Evolutionary conservation across 2,329 filamentous ascomycete species (phyloP).

Genomic region (Fusarium sterilihyphosum): DNA sequence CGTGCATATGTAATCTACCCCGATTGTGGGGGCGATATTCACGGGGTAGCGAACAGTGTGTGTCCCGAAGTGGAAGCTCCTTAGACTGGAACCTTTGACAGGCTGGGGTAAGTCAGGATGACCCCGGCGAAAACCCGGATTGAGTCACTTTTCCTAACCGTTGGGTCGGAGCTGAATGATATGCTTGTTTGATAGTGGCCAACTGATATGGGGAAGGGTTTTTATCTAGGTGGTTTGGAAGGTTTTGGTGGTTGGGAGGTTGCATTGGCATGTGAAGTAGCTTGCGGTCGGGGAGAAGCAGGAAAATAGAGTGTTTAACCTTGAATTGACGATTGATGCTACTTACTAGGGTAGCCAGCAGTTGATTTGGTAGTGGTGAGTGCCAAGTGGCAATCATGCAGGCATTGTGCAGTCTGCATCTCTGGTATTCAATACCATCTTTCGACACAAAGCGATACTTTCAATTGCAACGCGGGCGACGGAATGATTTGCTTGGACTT

Average conservation of each 20-base stretch:
- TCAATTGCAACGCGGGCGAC: accelerated
- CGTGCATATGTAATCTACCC: neutral
- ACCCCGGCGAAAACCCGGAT: neutral
- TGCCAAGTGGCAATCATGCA: neutral
- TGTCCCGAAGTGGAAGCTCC: slow-evolving; percentile 29
- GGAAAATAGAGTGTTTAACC: neutral
- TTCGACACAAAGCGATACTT: neutral
- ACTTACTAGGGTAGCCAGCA: too few species aligned
- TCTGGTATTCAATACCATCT: accelerated
- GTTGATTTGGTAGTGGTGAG: neutral
- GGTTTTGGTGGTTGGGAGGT: neutral
- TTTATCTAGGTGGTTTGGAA: neutral
- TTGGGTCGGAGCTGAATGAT: neutral
- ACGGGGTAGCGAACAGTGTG: neutral
- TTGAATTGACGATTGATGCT: neutral
- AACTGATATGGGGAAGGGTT: neutral
- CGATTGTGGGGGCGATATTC: neutral
- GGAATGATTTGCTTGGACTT: accelerated
- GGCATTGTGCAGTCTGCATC: neutral
- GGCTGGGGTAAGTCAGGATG: slow-evolving; percentile 13
- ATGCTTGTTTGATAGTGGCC: slow-evolving; percentile 8
- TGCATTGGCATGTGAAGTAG: neutral
- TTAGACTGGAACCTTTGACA: slow-evolving; percentile 28
- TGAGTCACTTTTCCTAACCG: neutral
- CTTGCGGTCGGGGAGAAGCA: neutral